These are phyloP conservation scores for Globisporangium middletonii DNA, from an alignment of 352 stramenopile species.

Conservation along the genomic window DNA sequence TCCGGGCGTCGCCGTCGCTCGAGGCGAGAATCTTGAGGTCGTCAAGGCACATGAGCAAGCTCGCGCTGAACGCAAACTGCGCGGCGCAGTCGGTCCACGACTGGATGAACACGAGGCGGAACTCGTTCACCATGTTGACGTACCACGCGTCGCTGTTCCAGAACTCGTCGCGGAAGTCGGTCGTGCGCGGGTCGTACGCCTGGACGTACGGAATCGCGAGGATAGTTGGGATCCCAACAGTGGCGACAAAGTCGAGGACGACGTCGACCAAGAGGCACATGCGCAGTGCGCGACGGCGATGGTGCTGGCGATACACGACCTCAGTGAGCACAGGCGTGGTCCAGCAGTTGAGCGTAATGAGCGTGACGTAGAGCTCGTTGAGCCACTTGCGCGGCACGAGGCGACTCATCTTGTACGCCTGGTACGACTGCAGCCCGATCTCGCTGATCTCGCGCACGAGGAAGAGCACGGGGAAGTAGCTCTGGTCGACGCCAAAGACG, in stretches of 20 bases:
- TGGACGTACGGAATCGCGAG: constrained; percentile 7
- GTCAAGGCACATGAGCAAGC: constrained; percentile 14
- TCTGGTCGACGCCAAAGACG: constrained; percentile 13
- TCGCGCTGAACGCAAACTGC: constrained; percentile 4
- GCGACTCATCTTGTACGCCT: constrained; percentile 17
- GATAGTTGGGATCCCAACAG: constrained; percentile 6
- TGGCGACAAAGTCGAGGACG: constrained; percentile 11
- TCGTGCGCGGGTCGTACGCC: constrained; percentile 2
- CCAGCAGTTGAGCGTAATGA: constrained; percentile 18
- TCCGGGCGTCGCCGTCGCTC: background rate
- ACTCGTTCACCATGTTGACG: constrained; percentile 19
- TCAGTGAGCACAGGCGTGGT: constrained; percentile 6
- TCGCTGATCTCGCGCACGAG: constrained; percentile 18
- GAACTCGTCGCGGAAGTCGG: constrained; percentile 7
- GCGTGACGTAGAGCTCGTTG: constrained; percentile 9
- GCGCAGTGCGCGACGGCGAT: constrained; percentile 7
- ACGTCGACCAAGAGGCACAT: constrained; percentile 13
- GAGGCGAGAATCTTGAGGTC: constrained; percentile 20
- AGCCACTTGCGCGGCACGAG: constrained; percentile 6
- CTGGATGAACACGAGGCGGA: constrained; percentile 15
- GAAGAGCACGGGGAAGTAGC: constrained; percentile 16
- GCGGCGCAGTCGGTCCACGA: constrained; percentile 11
- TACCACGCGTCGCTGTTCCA: constrained; percentile 19
- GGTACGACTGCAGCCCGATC: constrained; percentile 19
- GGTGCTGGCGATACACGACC: constrained; percentile 1